Base-by-base conservation (phyloP, 805 yeast genomes). In the Osmozyma mogii region DNA sequence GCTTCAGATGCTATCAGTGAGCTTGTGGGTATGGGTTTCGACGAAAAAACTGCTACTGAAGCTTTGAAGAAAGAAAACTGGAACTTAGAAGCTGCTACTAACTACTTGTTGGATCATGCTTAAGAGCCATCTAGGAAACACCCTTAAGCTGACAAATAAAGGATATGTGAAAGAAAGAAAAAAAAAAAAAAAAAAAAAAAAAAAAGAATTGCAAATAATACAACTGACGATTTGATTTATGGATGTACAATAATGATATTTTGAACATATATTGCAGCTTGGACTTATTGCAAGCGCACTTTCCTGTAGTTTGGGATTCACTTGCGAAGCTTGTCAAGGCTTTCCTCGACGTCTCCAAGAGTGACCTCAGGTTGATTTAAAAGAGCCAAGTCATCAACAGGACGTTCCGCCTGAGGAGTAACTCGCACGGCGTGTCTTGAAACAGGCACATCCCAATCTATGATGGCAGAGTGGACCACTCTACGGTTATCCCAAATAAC, bases 1-100 rank as follows among this genome's bases (percentile, higher is more conserved):
- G 31, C 44, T 10, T 36, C 35, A 22, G 47, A 47, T 17, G 83
- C 89, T 1, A 64, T 85, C 25, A 80, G 77, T 43, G 94, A 88
- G 52, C 62, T 88, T 38, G 74, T 76, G 14, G 87, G 88, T 20
- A 88, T 88, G 96, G 97, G 97, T 2, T 88, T 88, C 49, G 70
- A 75, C 11, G 68, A 70, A 39, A 62, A 65, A 0, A 78, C 75
- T 30, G 85, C 89, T 1, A 44, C 69, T 5, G 67, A 63, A 8
- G 96, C 96, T 5, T 63, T 88, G 32, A 65, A 73, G 43, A 67
- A 60, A 47, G 76, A 78, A 41, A 64, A 74, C 35, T 83, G 89
- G 84, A 73, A 82, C 47, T 56, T 87, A 32, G 87, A 79, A 40
- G 78, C 78, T 32, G 96, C 97, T n/a, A 83, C 95, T 1, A 88